Conservation (phyloP, 1,284 basidiomycete genomes). For the Trichosporon inkin region DNA sequence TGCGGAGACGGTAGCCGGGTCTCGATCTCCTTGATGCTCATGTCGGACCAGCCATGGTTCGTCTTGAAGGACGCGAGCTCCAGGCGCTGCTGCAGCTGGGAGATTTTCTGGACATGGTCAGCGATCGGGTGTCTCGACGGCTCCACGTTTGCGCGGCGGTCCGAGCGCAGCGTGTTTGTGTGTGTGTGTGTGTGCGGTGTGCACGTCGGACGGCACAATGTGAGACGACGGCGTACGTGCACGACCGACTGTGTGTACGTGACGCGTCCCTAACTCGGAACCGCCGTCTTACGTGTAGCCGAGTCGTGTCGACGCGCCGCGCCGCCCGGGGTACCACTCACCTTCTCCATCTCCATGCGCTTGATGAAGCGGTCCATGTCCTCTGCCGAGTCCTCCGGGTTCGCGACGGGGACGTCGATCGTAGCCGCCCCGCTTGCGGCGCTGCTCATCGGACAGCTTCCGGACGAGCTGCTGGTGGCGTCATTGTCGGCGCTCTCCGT, state of each 20-base stretch:
- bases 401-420: constrained; percentile 12
- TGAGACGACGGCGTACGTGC: background rate
- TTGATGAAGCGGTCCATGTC: constrained; percentile 42
- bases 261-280: background rate
- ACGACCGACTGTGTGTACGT: background rate
- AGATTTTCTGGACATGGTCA: constrained; percentile 36
- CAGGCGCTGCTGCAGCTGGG: constrained; percentile 43
- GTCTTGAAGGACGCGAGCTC: constrained; percentile 48
- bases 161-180: background rate
- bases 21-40: constrained; percentile 47
- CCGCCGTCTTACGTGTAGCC: background rate
- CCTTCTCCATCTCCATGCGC: constrained; percentile 48
- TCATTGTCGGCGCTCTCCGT: constrained; percentile 10
- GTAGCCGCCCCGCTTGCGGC: constrained; percentile 8
- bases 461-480: constrained; percentile 11
- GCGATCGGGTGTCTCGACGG: background rate
- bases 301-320: background rate
- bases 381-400: constrained; percentile 22
- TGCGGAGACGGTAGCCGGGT: constrained; percentile 22
- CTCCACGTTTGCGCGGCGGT: background rate
- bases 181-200: background rate
- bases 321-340: constrained; percentile 27
- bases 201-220: background rate
- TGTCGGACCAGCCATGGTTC: constrained; percentile 44
- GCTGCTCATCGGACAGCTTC: constrained; percentile 9